Base-by-base conservation (phyloP, 306 rosid species). In the Rosa rugosa region DNA sequence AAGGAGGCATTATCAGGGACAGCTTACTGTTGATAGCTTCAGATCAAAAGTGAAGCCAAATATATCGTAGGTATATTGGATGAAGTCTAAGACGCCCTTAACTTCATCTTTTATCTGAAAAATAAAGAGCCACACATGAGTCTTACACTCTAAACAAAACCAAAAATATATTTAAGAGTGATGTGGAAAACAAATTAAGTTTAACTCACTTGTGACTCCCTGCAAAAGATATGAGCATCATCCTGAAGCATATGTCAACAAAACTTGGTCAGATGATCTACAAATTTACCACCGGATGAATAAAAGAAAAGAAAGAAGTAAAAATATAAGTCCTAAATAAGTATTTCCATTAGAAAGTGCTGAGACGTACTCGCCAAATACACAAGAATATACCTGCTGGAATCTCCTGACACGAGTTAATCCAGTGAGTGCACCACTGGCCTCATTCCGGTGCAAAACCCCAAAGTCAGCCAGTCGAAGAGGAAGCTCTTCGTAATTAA, bases 381-480 rank as follows among this genome's bases (percentile, higher is more conserved):
- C n/a, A 31, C 40, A 50, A 46, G 73, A 51, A 78, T 27, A 22
- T 82, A 95, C 99, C 99, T 95, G 99, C 86, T 92, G 98, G 89
- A 95, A 95, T 84, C 98, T 92, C 84, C 98, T 80, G 59, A 95
- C 97, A 44, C 99, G 99, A 57, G 99, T 95, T 76, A 95, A 84
- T 80, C 99, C 99, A 88, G 97, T 92, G 71, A 95, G 86, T 42
- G 99, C 98, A 72, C 99, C 99, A 84, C 99, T 95, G 65, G 99
- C 99, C 87, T 95, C 98, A 88, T 95, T 95, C 38, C 99, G 90
- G 84, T 95, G 99, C 85, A 94, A 87, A 73, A 94, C 99, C 68
- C 99, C 99, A 86, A 95, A 95, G 84, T 95, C 99, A 84, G 98
- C 99, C 69, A 92, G 69, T 16, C 98, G 90, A 79, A 95, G 99